Conservation (phyloP, 805 yeast species). For the Hanseniaspora taiwanica region DNA sequence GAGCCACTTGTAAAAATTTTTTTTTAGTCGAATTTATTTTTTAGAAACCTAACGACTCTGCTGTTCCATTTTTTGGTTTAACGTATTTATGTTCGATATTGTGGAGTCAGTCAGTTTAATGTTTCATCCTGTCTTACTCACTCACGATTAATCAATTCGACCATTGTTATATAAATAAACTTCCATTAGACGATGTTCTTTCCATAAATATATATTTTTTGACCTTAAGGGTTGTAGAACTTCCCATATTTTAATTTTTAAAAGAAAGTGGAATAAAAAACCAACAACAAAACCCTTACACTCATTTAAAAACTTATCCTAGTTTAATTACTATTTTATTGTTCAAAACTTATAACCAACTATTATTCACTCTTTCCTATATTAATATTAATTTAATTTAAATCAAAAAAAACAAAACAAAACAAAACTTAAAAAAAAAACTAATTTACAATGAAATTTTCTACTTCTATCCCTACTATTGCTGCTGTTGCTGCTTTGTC, state of each 20-base stretch:
- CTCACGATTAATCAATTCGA: no score
- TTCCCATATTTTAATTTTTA: background rate
- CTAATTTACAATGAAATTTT: conserved; percentile 4
- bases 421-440: background rate
- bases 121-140: no score
- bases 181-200: no score
- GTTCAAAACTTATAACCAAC: conserved; percentile 7
- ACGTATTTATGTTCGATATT: no score
- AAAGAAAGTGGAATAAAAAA: background rate
- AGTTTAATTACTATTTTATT: conserved; percentile 1
- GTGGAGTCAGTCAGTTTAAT: no score
- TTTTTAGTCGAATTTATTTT: no score
- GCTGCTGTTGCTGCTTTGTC: conserved; percentile 23
- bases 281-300: conserved; percentile 7
- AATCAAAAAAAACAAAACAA: conserved; percentile 6
- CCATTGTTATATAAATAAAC: no score
- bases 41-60: no score
- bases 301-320: conserved; percentile 5
- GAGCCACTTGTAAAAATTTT: no score
- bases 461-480: conserved; percentile 21
- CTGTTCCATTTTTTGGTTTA: no score
- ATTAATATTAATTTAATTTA: conserved; percentile 27
- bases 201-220: background rate
- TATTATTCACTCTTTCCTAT: conserved; percentile 4
- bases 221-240: no score